phyloP scores from a whole-genome alignment of 164 flowering plant genomes.

The Buxus sempervirens region DNA sequence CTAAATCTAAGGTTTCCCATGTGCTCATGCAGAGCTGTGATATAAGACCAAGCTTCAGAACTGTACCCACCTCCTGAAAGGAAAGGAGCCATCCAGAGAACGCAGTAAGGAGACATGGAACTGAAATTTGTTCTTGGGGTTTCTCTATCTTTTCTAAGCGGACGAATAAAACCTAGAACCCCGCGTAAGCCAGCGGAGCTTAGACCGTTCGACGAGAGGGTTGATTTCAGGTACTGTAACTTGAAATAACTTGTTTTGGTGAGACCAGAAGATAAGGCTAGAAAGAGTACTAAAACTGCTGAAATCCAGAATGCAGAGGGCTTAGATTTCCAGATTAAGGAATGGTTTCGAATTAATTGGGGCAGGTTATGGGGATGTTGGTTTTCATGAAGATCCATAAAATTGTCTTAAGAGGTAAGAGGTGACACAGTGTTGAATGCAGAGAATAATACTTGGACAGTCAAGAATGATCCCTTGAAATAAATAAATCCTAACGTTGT shows the following conservation, averaged over 20 bases:
- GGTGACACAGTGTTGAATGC: no score
- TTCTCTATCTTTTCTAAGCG: constrained; percentile 14
- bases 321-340: constrained; percentile 11
- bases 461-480: no score
- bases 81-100: constrained; percentile 89
- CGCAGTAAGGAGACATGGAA: constrained; percentile 31
- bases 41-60: constrained; percentile 85
- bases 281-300: constrained; percentile 16
- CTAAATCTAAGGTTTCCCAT: constrained; percentile 29
- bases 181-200: no score
- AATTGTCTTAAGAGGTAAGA: no score
- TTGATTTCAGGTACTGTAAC: constrained; percentile 13
- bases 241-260: constrained; percentile 12
- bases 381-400: constrained; percentile 10
- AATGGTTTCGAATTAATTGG: not conserved
- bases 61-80: constrained; percentile 86
- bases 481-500: no score
- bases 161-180: constrained; percentile 16
- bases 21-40: constrained; percentile 41
- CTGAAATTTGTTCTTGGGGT: constrained; percentile 15
- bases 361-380: constrained; percentile 5
- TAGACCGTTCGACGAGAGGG: constrained; percentile 14
- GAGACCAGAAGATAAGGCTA: constrained; percentile 13
- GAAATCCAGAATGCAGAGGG: constrained; percentile 14
- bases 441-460: no score